A percentile compares a stretch with the other conserved stretches of the same genome.
Evolutionary conservation across 2,329 filamentous ascomycete genomes (phyloP).

Genomic region (Phialophora tarda): DNA sequence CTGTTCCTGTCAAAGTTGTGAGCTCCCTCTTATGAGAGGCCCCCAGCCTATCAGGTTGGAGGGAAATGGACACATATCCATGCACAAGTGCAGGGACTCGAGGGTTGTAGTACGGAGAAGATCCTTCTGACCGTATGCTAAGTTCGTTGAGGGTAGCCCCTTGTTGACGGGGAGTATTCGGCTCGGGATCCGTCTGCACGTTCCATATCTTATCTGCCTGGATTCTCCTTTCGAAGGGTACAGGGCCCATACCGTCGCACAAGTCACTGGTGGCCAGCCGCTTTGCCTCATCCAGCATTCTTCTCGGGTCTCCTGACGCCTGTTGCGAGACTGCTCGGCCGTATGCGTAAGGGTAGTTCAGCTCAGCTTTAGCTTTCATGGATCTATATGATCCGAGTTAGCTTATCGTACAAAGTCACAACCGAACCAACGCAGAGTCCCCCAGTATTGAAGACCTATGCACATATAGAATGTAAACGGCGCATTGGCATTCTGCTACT

Average conservation of each 20-base stretch:
- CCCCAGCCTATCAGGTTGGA: background rate
- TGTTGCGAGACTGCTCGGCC: background rate
- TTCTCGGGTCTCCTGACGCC: background rate
- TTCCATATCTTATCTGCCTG: background rate
- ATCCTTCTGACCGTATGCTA: background rate
- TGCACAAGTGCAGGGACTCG: background rate
- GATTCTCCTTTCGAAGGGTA: background rate
- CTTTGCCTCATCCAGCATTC: background rate
- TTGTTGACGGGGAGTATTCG: background rate
- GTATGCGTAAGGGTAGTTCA: background rate
- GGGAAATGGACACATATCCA: background rate
- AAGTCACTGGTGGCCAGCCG: background rate
- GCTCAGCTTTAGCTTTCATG: background rate
- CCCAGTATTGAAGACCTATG: background rate
- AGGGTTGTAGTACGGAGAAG: background rate
- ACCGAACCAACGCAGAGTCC: background rate
- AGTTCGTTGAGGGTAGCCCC: background rate
- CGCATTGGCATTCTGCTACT: background rate
- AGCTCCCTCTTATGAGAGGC: background rate
- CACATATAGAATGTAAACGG: background rate
- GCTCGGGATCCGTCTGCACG: background rate
- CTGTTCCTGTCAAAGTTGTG: background rate
- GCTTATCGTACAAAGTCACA: background rate
- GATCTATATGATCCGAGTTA: background rate
- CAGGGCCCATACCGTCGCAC: background rate